Percentiles rank a stretch among this genome's conserved stretches.
Conservation (phyloP, 768 basidiomycete genomes). For the Phylloporus sp. region DNA sequence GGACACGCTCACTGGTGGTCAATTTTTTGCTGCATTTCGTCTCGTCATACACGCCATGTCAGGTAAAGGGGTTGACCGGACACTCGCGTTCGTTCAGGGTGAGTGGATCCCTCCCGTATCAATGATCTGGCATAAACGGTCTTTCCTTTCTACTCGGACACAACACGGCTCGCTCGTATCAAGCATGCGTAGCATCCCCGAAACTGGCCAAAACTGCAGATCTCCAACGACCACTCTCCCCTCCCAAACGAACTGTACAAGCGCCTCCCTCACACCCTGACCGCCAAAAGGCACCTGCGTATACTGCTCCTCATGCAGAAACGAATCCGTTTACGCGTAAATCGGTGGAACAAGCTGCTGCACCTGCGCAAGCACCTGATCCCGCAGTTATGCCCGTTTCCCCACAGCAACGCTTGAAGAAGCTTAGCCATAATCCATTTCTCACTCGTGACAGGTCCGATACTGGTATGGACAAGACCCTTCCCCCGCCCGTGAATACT, state of each 20-base stretch:
- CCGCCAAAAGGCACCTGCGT: constrained; percentile 21
- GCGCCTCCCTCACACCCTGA: constrained; percentile 29
- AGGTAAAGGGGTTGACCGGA: constrained; percentile 62
- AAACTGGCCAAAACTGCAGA: constrained; percentile 4
- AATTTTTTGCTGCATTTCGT: constrained; percentile 73
- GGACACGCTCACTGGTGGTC: constrained; percentile 59
- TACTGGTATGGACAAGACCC: constrained; percentile 6
- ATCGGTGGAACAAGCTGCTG: constrained; percentile 13
- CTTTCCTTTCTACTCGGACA: background rate
- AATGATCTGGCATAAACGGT: background rate
- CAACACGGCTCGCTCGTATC: constrained; percentile 6
- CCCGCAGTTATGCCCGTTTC: background rate
- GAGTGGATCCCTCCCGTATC: constrained; percentile 14
- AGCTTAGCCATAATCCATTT: constrained; percentile 31
- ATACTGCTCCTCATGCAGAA: constrained; percentile 21
- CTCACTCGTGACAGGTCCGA: constrained; percentile 23
- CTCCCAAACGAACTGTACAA: constrained; percentile 20
- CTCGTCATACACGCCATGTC: constrained; percentile 58
- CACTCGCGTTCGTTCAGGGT: constrained; percentile 77
- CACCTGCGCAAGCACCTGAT: constrained; percentile 1
- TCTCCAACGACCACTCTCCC: constrained; percentile 13
- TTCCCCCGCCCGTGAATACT: background rate
- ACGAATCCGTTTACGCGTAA: constrained; percentile 28
- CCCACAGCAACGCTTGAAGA: constrained; percentile 15
- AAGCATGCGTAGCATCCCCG: constrained; percentile 17